phyloP scores from a whole-genome alignment of 768 basidiomycete genomes.

The Crassisporium funariophilum region DNA sequence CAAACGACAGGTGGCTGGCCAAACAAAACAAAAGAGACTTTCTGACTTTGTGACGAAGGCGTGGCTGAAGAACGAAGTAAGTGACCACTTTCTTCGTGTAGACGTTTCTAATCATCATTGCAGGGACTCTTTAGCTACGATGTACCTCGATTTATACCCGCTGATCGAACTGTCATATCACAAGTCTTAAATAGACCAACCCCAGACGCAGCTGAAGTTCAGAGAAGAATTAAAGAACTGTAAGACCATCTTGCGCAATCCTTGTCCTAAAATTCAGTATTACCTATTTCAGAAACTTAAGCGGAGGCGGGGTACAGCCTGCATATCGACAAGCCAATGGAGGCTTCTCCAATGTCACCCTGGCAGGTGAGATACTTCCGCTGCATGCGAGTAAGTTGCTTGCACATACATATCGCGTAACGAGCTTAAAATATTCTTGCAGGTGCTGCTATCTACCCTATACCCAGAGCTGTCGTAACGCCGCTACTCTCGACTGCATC shows the following conservation, averaged over 20 bases:
- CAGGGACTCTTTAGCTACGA: slow-evolving; percentile 46
- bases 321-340: slow-evolving; percentile 16
- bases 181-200: slow-evolving; percentile 50
- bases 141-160: slow-evolving; percentile 41
- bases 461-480: slow-evolving; percentile 8
- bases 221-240: slow-evolving; percentile 47
- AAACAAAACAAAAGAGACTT: slow-evolving; percentile 48
- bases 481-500: slow-evolving; percentile 6
- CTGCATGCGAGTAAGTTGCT: neutral
- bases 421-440: neutral
- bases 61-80: slow-evolving; percentile 43
- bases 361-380: slow-evolving; percentile 18
- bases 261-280: neutral
- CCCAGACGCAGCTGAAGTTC: slow-evolving; percentile 47
- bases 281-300: slow-evolving; percentile 28
- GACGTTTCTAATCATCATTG: slow-evolving; percentile 2
- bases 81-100: slow-evolving; percentile 12
- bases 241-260: slow-evolving; percentile 32
- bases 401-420: neutral
- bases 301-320: slow-evolving; percentile 18
- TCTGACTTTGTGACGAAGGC: slow-evolving; percentile 61
- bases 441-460: slow-evolving; percentile 17
- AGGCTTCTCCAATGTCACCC: slow-evolving; percentile 15
- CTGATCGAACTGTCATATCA: slow-evolving; percentile 51
- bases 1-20: slow-evolving; percentile 57